Evolutionary conservation across 2,329 filamentous ascomycete species (phyloP), one percentile per base, ranked within the genome.

Genomic region (Verticillium nonalfalfae): DNA sequence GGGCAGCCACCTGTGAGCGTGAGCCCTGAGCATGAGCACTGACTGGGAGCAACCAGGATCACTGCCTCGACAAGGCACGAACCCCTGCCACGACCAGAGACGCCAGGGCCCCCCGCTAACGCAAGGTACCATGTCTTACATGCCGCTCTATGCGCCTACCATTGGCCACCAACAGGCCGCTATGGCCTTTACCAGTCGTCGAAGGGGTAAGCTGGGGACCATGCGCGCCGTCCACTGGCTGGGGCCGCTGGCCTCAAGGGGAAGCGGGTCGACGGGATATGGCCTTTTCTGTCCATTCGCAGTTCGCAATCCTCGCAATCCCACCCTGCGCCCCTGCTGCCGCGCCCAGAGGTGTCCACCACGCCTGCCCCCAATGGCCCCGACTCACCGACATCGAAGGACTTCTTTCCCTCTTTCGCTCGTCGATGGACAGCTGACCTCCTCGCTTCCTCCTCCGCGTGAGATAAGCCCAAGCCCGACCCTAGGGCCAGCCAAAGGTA

Each of bases 251-350:
- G 36, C 40, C 40, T 45, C 10, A 39, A 58, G 38, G 57, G 57
- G 57, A 45, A 40, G 57, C 57, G 38, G 57, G 57, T 58, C 57
- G 40, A 31, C 38, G 57, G 38, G 57, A 34, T 31, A 33, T 40
- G 60, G 62, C 64, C 63, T 59, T 61, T 63, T 65, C 55, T 56
- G 61, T 59, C 61, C 57, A 58, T 59, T 63, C 55, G 59, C 64
- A 59, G 61, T 56, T 52, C 35, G 38, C 61, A 61, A 65, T 65
- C 59, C 61, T 63, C 31, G 38, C 61, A 61, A 65, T 65, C 57
- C 61, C 62, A 35, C 56, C 35, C 55, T 34, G 55, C 5, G 31
- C 15, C 35, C 61, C 59, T 58, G 55, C 57, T 59, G 35, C n/a
- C 45, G 45, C 45, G 45, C 45, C 45, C 45, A 21, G 18, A 52